Percentiles rank a stretch among this genome's conserved stretches.
Evolutionary conservation across 164 flowering plant species (phyloP).

Genomic region (Dillenia turbinata): DNA sequence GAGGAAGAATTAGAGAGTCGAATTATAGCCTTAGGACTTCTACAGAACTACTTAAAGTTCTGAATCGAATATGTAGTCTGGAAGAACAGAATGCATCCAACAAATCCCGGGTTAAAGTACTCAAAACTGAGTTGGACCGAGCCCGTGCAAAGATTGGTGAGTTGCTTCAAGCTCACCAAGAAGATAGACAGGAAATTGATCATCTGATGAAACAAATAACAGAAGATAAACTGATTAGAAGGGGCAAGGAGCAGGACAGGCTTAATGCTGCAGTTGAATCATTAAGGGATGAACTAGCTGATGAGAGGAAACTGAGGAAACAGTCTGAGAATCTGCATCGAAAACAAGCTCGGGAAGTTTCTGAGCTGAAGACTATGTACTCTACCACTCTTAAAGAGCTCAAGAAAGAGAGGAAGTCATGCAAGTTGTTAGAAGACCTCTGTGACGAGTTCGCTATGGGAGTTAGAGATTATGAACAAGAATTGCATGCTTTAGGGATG

Average conservation of each 20-base stretch:
- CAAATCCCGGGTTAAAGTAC: conserved; percentile 48
- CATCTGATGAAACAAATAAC: conserved; percentile 57
- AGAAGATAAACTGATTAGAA: conserved; percentile 52
- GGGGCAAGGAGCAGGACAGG: conserved; percentile 54
- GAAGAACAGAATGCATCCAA: conserved; percentile 79
- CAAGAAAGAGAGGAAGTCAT: conserved; percentile 57
- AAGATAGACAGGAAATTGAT: conserved; percentile 43
- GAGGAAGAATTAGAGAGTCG: conserved; percentile 38
- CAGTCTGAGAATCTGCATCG: conserved; percentile 63
- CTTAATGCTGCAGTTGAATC: conserved; percentile 48
- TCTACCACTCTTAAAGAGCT: conserved; percentile 52
- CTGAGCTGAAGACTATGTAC: conserved; percentile 47
- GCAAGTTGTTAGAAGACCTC: conserved; percentile 58
- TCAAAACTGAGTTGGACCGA: conserved; percentile 54
- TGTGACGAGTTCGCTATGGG: conserved; percentile 92
- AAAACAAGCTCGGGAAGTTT: conserved; percentile 62
- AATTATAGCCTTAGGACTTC: conserved; percentile 63
- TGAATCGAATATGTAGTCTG: conserved; percentile 77
- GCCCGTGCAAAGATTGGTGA: conserved; percentile 39
- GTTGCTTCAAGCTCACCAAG: conserved; percentile 47
- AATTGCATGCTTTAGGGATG: conserved; percentile 38
- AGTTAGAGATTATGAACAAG: conserved; percentile 66
- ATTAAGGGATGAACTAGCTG: conserved; percentile 53
- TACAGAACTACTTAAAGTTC: conserved; percentile 63
- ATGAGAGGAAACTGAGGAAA: conserved; percentile 64